phyloP scores from a whole-genome alignment of 1,284 basidiomycete species.

The Xerocomus nothofagi region DNA sequence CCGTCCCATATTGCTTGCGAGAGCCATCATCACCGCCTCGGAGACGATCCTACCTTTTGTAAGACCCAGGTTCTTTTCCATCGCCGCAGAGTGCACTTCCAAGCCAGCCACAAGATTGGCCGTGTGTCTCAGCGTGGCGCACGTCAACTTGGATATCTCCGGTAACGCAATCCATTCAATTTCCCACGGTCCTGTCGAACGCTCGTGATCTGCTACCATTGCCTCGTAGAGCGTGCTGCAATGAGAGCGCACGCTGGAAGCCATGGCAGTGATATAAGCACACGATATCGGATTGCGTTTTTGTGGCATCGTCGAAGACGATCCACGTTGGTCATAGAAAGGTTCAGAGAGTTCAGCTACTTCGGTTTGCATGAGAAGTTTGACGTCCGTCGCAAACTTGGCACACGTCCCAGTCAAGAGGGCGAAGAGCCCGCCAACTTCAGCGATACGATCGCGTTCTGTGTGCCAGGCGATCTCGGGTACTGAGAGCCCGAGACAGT shows the following conservation, averaged over 20 bases:
- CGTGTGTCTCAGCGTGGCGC: conserved; percentile 40
- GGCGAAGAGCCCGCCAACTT: conserved; percentile 42
- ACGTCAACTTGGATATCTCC: conserved; percentile 43
- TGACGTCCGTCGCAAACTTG: conserved; percentile 45
- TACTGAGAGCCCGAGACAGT: conserved; percentile 34
- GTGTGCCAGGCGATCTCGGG: conserved; percentile 49
- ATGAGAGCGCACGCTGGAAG: conserved; percentile 40
- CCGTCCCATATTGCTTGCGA: conserved; percentile 41
- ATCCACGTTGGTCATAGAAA: conserved; percentile 41
- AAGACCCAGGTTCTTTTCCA: conserved; percentile 40
- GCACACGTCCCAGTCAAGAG: conserved; percentile 43
- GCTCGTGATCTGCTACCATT: conserved; percentile 48
- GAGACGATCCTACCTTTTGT: conserved; percentile 42
- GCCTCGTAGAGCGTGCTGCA: conserved; percentile 41
- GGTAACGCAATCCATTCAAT: conserved; percentile 48
- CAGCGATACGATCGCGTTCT: conserved; percentile 44
- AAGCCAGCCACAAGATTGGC: conserved; percentile 37
- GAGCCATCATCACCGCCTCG: conserved; percentile 48
- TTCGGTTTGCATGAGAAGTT: conserved; percentile 48
- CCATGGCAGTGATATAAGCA: conserved; percentile 44
- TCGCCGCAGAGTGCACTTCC: conserved; percentile 39
- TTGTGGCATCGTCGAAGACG: conserved; percentile 48
- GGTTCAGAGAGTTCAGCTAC: conserved; percentile 44
- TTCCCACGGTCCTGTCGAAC: conserved; percentile 49
- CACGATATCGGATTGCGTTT: conserved; percentile 46